phyloP scores from a whole-genome alignment of 371 early-diverging fungal species.

The Lichtheimia corymbifera region DNA sequence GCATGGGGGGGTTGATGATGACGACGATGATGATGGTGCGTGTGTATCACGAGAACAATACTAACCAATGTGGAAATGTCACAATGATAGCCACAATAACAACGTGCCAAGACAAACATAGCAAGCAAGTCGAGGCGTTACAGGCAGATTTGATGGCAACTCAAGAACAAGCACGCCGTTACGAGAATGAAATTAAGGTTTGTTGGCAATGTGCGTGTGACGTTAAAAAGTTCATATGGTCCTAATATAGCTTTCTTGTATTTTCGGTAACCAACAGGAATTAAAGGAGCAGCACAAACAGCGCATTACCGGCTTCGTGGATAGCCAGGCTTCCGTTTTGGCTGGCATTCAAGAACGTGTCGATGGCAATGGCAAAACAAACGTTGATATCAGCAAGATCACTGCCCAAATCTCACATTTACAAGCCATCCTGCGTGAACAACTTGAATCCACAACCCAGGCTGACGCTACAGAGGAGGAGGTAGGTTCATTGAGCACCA shows the following conservation, averaged over 20 bases:
- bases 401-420: not conserved
- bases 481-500: not conserved
- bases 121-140: not conserved
- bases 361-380: not conserved
- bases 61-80: not conserved
- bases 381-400: constrained; percentile 1
- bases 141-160: not conserved
- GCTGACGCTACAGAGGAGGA: not conserved
- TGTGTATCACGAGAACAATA: not conserved
- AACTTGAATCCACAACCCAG: not conserved
- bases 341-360: constrained; percentile 8
- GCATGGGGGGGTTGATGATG: not conserved
- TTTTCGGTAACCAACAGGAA: constrained; percentile 2
- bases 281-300: constrained; percentile 2
- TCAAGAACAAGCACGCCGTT: not conserved
- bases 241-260: no score
- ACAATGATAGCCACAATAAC: not conserved
- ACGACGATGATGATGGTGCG: not conserved
- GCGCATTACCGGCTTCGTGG: constrained; percentile 1
- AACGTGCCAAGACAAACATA: constrained; percentile 4
- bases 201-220: not conserved
- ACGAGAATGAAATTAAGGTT: constrained; percentile 2
- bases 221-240: no score
- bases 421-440: constrained; percentile 1
- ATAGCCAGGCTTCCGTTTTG: constrained; percentile 6